These are phyloP conservation scores for Fusarium compactum DNA, from an alignment of 2,329 filamentous ascomycete genomes.

Conservation along the genomic window DNA sequence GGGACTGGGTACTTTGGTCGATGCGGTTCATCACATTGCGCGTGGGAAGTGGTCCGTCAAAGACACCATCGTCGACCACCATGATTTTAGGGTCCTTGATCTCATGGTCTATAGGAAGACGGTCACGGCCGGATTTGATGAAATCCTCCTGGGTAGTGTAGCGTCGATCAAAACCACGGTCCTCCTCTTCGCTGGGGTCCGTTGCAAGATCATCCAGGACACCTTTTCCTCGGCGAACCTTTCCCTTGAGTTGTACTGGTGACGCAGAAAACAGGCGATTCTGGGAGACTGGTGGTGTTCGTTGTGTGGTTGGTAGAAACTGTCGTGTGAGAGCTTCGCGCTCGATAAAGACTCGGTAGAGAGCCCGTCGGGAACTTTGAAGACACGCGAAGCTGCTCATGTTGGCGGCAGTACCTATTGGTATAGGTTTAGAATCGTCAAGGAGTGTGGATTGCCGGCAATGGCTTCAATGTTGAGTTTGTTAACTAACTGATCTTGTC, in stretches of 20 bases:
- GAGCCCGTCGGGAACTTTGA: conserved; percentile 59
- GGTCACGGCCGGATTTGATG: conserved; percentile 52
- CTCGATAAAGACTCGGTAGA: conserved; percentile 61
- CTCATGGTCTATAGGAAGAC: conserved; percentile 58
- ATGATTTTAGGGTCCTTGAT: conserved; percentile 59
- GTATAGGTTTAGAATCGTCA: not conserved
- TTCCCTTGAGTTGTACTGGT: conserved; percentile 15
- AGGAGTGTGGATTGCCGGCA: conserved; percentile 21
- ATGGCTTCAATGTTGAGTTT: conserved; percentile 25
- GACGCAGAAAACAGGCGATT: conserved; percentile 32
- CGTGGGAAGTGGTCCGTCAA: conserved; percentile 56
- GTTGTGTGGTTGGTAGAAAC: conserved; percentile 22
- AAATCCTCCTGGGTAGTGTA: conserved; percentile 53
- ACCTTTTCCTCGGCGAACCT: not conserved
- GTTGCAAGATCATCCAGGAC: not conserved
- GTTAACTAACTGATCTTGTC: conserved; percentile 25
- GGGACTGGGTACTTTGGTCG: conserved; percentile 51
- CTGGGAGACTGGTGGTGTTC: conserved; percentile 23
- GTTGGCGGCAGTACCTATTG: conserved; percentile 13
- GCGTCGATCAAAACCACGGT: conserved; percentile 49
- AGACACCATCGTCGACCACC: conserved; percentile 55
- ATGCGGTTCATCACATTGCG: conserved; percentile 56
- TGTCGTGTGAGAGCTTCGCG: conserved; percentile 45
- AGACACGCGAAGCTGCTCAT: conserved; percentile 58
- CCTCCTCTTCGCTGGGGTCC: conserved; percentile 23